These are phyloP conservation scores for Eucalyptus grandis DNA, from an alignment of 345 rosid species.

Conservation along the genomic window DNA sequence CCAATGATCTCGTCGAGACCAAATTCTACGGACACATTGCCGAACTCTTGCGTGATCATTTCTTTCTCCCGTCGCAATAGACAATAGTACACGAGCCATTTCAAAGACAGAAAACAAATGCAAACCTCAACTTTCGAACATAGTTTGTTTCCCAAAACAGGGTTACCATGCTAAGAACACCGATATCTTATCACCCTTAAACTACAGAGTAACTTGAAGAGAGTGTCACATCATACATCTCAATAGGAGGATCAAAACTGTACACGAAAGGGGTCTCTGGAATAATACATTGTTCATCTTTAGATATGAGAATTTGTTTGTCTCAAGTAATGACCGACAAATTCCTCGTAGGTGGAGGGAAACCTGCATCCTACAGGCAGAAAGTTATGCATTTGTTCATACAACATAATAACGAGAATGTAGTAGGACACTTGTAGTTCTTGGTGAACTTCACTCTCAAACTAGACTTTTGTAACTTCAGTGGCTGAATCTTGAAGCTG, in stretches of 20 bases:
- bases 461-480: not conserved
- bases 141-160: not conserved
- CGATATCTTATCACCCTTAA: not conserved
- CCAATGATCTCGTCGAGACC: not conserved
- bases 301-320: not conserved
- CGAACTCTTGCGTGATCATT: not conserved
- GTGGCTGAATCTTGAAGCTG: not conserved
- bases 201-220: not conserved
- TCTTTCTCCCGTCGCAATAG: not conserved
- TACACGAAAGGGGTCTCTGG: not conserved
- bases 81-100: not conserved
- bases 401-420: not conserved
- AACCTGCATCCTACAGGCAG: not conserved
- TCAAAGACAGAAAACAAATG: not conserved
- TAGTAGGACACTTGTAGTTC: not conserved
- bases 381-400: not conserved
- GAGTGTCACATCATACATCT: not conserved
- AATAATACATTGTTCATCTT: not conserved
- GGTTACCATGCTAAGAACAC: not conserved
- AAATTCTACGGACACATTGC: not conserved
- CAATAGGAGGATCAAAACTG: not conserved
- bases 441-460: not conserved
- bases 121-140: not conserved
- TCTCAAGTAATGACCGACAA: not conserved
- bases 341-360: not conserved